Conservation (phyloP, 2,329 filamentous ascomycete species). For the Apiospora malaysiana region DNA sequence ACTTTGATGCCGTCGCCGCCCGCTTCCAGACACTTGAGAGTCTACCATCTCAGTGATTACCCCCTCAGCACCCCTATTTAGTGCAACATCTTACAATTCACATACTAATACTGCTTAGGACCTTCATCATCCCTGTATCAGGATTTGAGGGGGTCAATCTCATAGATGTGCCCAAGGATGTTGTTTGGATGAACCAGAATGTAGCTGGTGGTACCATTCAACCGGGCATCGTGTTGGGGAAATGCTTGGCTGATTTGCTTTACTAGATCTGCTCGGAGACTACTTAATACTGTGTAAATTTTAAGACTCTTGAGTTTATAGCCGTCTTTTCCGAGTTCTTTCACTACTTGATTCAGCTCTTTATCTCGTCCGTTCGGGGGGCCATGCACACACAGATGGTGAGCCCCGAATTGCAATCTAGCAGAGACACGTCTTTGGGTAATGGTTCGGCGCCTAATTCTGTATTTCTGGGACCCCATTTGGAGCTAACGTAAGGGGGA, state of each 20-base stretch:
- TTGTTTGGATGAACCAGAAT: neutral
- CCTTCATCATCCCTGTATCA: neutral
- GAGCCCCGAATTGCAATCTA: no score
- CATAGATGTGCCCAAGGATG: neutral
- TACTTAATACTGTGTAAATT: no score
- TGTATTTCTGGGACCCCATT: no score
- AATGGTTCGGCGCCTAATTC: no score
- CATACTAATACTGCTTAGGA: neutral
- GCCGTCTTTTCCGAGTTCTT: no score
- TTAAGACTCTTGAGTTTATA: no score
- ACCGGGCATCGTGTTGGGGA: conserved; percentile 2
- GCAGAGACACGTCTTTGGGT: no score
- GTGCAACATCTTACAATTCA: neutral
- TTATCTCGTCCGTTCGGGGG: no score
- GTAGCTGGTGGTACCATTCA: neutral
- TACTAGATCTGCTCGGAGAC: no score
- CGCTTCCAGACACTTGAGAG: neutral
- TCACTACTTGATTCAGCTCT: no score
- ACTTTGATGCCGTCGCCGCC: neutral
- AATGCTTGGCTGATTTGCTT: conserved; percentile 12
- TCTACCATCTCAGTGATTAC: neutral
- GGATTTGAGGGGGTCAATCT: neutral
- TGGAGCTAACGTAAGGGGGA: no score
- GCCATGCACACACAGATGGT: no score
- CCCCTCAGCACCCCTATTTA: neutral